Percentiles rank a stretch among this genome's conserved stretches.
Conservation (phyloP, 2,329 filamentous ascomycete genomes). For the Paecilomyces sp. region DNA sequence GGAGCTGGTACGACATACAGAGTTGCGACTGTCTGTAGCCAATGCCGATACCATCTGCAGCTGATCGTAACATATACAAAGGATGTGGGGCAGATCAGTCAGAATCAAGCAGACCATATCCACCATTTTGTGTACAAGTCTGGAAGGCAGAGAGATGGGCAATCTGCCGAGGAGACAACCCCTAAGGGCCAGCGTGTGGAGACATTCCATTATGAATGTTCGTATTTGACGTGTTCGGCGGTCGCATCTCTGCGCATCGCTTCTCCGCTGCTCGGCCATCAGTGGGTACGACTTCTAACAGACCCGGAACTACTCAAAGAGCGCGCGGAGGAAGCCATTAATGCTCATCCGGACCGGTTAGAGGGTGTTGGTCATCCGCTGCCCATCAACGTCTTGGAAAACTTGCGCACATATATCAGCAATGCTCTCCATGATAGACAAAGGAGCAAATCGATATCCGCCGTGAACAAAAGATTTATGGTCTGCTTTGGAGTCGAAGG, state of each 20-base stretch:
- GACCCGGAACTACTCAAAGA: conserved; percentile 45
- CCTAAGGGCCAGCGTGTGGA: conserved; percentile 32
- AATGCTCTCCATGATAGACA: conserved; percentile 49
- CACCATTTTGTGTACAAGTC: conserved; percentile 53
- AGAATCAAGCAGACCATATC: conserved; percentile 45
- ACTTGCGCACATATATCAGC: conserved; percentile 52
- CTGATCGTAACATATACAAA: conserved; percentile 48
- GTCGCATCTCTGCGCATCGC: conserved; percentile 46
- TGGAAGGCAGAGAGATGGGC: conserved; percentile 21
- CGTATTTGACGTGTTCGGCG: conserved; percentile 49
- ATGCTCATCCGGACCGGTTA: conserved; percentile 46
- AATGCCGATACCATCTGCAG: conserved; percentile 57
- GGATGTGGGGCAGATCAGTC: conserved; percentile 37
- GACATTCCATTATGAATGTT: conserved; percentile 51
- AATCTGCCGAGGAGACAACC: conserved; percentile 14
- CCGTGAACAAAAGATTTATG: conserved; percentile 57
- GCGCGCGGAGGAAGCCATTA: conserved; percentile 48
- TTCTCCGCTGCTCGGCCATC: conserved; percentile 44
- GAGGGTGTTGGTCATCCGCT: conserved; percentile 46
- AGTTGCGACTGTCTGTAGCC: conserved; percentile 54
- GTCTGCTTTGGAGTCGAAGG: conserved; percentile 55
- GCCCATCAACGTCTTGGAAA: conserved; percentile 49
- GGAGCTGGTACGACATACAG: conserved; percentile 44
- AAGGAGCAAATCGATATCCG: conserved; percentile 48
- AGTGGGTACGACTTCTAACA: conserved; percentile 46